Evolutionary conservation across 2,329 filamentous ascomycete species (phyloP).

Genomic region (Teratosphaeria zuluensis): DNA sequence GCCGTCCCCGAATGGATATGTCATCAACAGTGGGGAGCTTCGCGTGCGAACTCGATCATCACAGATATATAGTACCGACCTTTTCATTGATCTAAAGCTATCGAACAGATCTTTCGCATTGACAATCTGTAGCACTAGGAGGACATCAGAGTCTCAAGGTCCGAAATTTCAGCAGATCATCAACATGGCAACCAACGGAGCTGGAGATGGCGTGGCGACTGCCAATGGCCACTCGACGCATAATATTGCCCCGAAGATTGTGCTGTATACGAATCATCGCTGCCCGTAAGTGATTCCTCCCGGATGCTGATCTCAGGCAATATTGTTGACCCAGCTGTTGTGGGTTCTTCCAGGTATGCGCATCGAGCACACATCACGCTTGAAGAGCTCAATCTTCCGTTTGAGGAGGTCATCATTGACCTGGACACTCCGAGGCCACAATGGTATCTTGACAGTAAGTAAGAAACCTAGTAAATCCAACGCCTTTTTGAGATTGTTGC

Average conservation of each 20-base stretch:
- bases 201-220: slow-evolving; percentile 2
- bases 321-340: not conserved
- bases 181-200: slow-evolving; percentile 5
- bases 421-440: slow-evolving; percentile 56
- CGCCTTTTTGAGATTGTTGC: too few species aligned
- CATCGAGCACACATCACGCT: slow-evolving; percentile 50
- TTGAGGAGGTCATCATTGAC: slow-evolving; percentile 47
- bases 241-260: slow-evolving; percentile 6
- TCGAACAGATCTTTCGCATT: not conserved
- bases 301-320: not conserved
- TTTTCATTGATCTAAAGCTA: not conserved
- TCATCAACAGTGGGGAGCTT: not conserved
- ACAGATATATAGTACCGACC: not conserved
- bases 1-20: not conserved
- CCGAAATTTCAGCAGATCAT: not conserved
- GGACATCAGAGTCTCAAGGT: not conserved
- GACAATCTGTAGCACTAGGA: not conserved
- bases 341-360: slow-evolving; percentile 50
- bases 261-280: slow-evolving; percentile 53
- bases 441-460: slow-evolving; percentile 50
- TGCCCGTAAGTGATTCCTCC: slow-evolving; percentile 40
- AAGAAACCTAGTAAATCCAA: not conserved
- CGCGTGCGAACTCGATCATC: not conserved
- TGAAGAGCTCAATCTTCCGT: slow-evolving; percentile 22
- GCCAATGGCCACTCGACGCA: slow-evolving; percentile 6